phyloP scores from a whole-genome alignment of 345 rosid species.

The Eucalyptus tenuipes region DNA sequence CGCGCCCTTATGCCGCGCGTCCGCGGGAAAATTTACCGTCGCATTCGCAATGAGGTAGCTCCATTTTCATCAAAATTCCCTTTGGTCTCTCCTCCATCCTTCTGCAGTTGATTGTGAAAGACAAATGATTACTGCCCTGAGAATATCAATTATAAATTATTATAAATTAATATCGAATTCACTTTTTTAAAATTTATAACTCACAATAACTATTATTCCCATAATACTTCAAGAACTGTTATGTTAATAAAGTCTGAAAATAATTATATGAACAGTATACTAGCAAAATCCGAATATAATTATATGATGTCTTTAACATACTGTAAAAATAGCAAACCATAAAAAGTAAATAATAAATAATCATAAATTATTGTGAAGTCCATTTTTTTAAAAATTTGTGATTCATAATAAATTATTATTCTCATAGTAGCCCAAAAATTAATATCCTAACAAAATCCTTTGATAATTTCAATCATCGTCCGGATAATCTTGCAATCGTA shows the following conservation, averaged over 20 bases:
- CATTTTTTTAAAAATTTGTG: rapidly evolving
- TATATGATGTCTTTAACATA: too few species aligned
- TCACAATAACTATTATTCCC: rapidly evolving
- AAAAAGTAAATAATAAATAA: rapidly evolving
- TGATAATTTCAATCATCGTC: background rate
- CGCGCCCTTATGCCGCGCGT: background rate
- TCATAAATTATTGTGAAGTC: rapidly evolving
- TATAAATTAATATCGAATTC: too few species aligned
- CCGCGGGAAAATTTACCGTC: background rate
- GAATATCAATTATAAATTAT: too few species aligned
- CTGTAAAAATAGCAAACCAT: too few species aligned
- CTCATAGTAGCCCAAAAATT: rapidly evolving
- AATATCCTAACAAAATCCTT: background rate
- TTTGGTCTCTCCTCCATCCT: too few species aligned
- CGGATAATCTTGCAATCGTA: background rate
- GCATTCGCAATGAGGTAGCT: background rate
- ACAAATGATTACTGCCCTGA: too few species aligned
- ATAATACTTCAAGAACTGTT: rapidly evolving
- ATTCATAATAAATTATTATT: too few species aligned
- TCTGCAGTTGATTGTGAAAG: too few species aligned
- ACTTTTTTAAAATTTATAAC: rapidly evolving
- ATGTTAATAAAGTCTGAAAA: rapidly evolving
- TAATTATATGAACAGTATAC: rapidly evolving
- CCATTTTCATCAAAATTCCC: background rate
- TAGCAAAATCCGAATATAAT: too few species aligned